A percentile compares a stretch with the other conserved stretches of the same genome.
phyloP scores from a whole-genome alignment of 768 basidiomycete genomes.

The Phlegmacium glaucopus region DNA sequence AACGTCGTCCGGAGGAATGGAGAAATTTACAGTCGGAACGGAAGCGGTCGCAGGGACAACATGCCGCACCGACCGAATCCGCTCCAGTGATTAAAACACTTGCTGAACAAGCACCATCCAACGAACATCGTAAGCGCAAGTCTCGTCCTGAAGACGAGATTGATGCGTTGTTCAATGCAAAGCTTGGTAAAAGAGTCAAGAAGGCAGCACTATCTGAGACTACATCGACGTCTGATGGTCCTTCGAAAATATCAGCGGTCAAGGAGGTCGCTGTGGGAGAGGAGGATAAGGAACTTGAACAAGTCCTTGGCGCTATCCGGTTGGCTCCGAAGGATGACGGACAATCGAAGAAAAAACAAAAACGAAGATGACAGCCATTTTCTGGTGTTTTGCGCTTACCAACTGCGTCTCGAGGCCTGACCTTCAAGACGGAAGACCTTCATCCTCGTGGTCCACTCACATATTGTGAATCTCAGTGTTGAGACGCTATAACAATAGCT shows the following conservation, averaged over 20 bases:
- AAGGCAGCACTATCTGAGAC: conserved; percentile 40
- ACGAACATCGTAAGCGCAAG: conserved; percentile 38
- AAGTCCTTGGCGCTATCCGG: conserved; percentile 58
- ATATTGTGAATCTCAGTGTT: no score
- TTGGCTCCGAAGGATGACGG: conserved; percentile 50
- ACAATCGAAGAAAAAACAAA: conserved; percentile 27
- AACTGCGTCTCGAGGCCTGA: neutral
- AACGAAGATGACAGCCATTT: neutral
- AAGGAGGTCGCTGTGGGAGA: conserved; percentile 11
- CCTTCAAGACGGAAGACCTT: no score
- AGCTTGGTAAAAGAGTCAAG: conserved; percentile 57
- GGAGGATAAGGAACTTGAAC: conserved; percentile 38
- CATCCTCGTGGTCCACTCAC: no score
- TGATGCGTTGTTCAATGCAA: conserved; percentile 63
- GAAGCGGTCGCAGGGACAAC: conserved; percentile 18
- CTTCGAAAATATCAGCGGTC: neutral
- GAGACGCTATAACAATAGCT: no score
- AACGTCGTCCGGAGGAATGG: conserved; percentile 85
- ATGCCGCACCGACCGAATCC: neutral
- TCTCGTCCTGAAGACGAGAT: conserved; percentile 59
- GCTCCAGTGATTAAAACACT: conserved; percentile 1
- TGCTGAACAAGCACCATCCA: neutral
- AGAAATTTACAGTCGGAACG: conserved; percentile 59
- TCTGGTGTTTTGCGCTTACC: neutral
- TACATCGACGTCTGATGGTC: neutral